phyloP scores from a whole-genome alignment of 352 stramenopile genomes.

The Globisporangium camurandrum region DNA sequence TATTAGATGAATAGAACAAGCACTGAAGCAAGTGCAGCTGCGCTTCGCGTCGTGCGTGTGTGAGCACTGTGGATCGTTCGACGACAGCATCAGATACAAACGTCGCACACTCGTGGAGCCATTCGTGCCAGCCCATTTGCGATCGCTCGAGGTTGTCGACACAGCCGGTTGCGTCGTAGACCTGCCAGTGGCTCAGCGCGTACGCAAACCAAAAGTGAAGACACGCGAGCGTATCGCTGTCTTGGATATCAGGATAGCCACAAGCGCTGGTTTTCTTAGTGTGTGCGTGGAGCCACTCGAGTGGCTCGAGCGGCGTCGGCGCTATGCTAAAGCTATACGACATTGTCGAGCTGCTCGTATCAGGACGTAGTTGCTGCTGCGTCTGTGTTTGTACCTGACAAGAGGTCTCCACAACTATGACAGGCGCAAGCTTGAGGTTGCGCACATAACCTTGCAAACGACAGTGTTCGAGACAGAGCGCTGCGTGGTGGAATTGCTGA shows the following conservation, averaged over 20 bases:
- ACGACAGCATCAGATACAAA: neutral
- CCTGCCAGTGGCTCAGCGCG: conserved; percentile 38
- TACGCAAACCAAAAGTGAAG: conserved; percentile 55
- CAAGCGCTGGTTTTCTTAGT: neutral
- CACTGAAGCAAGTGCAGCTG: conserved; percentile 29
- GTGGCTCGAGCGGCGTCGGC: conserved; percentile 15
- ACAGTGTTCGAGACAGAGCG: conserved; percentile 42
- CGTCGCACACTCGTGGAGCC: conserved; percentile 7
- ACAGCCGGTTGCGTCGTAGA: conserved; percentile 45
- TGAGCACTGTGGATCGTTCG: conserved; percentile 11
- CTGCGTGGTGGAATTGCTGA: conserved; percentile 31
- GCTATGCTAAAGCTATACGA: conserved; percentile 46
- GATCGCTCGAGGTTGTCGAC: conserved; percentile 31
- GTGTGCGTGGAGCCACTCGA: conserved; percentile 15
- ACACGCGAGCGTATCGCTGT: conserved; percentile 8
- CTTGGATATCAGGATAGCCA: neutral
- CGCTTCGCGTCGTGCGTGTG: conserved; percentile 17
- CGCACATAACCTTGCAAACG: conserved; percentile 31
- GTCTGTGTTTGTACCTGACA: too few species aligned
- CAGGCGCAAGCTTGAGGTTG: conserved; percentile 1
- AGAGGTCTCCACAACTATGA: neutral
- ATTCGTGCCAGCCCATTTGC: conserved; percentile 33
- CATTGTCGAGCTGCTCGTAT: conserved; percentile 27
- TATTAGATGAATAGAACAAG: conserved; percentile 27
- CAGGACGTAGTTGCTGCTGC: too few species aligned